phyloP scores from a whole-genome alignment of 2,329 filamentous ascomycete genomes.

The Aspergillus sp. region DNA sequence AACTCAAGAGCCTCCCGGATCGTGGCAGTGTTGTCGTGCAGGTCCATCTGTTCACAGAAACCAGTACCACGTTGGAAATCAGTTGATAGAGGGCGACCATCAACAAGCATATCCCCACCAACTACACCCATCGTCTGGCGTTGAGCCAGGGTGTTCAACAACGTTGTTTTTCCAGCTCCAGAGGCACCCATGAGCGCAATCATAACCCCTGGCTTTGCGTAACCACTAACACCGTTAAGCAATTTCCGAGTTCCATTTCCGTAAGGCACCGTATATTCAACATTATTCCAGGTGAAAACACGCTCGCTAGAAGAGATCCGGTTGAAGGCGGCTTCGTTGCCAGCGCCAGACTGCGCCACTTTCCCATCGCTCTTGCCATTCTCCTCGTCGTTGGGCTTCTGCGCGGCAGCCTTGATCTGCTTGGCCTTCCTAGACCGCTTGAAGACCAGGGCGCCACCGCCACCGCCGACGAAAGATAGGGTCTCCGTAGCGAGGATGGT shows the following conservation, averaged over 20 bases:
- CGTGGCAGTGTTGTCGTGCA: conserved; percentile 66
- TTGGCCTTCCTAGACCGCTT: conserved; percentile 66
- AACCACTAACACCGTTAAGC: conserved; percentile 70
- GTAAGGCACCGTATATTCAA: conserved; percentile 70
- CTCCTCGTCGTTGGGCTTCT: conserved; percentile 57
- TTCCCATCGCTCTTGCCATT: conserved; percentile 42
- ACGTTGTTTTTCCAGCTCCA: conserved; percentile 79
- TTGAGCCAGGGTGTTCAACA: conserved; percentile 75
- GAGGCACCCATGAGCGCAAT: conserved; percentile 79
- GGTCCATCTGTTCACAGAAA: conserved; percentile 71
- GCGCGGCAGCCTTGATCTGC: conserved; percentile 49
- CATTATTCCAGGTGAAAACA: conserved; percentile 70
- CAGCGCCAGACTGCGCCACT: conserved; percentile 23
- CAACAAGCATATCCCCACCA: conserved; percentile 70
- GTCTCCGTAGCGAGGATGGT: conserved; percentile 61
- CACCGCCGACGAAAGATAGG: conserved; percentile 62
- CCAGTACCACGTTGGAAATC: conserved; percentile 70
- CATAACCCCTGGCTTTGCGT: conserved; percentile 76
- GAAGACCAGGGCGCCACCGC: conserved; percentile 67
- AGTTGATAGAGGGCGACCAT: conserved; percentile 60
- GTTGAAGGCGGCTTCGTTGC: conserved; percentile 36
- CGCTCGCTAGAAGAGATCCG: conserved; percentile 58
- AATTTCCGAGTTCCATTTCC: conserved; percentile 57
- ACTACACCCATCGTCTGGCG: conserved; percentile 67
- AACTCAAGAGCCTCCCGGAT: conserved; percentile 70